phyloP scores from a whole-genome alignment of 2,329 filamentous ascomycete species.

The Ophiosphaerella korrae region DNA sequence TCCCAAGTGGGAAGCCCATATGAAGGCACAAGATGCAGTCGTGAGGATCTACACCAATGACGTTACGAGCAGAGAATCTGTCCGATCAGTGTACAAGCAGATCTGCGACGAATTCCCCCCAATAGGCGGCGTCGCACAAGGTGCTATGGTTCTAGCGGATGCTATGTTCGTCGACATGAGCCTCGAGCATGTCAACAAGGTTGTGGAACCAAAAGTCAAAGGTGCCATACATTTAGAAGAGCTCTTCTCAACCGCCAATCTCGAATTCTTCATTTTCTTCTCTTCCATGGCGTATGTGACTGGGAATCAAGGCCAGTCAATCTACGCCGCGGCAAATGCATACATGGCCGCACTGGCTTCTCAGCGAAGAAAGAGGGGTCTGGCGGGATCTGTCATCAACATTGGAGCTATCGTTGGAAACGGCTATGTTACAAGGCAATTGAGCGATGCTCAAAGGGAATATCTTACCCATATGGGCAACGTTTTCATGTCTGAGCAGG shows the following conservation, averaged over 20 bases:
- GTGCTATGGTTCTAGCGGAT: too few relatives aligned
- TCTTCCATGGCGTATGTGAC: constrained; percentile 24
- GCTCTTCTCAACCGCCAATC: constrained; percentile 13
- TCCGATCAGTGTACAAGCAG: too few relatives aligned
- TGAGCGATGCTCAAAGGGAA: neutral
- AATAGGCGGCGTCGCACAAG: too few relatives aligned
- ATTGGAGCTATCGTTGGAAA: constrained; percentile 49
- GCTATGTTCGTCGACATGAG: too few relatives aligned
- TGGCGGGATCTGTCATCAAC: constrained; percentile 35
- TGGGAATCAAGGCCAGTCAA: constrained; percentile 48
- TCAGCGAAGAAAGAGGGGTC: constrained; percentile 45
- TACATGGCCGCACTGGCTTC: constrained; percentile 47
- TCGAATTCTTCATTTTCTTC: constrained; percentile 39
- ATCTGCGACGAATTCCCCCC: too few relatives aligned
- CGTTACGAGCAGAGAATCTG: too few relatives aligned
- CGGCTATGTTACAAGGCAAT: constrained; percentile 45
- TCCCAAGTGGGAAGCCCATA: too few relatives aligned
- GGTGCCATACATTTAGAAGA: constrained; percentile 30
- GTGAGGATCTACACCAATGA: too few relatives aligned
- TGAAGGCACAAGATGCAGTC: too few relatives aligned
- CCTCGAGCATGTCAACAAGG: too few relatives aligned
- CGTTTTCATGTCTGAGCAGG: constrained; percentile 15
- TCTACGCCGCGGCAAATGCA: constrained; percentile 54
- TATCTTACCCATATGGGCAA: neutral
- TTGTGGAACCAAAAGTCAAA: constrained; percentile 17